phyloP scores from a whole-genome alignment of 2,329 filamentous ascomycete genomes.

The Zymoseptoria brevis region DNA sequence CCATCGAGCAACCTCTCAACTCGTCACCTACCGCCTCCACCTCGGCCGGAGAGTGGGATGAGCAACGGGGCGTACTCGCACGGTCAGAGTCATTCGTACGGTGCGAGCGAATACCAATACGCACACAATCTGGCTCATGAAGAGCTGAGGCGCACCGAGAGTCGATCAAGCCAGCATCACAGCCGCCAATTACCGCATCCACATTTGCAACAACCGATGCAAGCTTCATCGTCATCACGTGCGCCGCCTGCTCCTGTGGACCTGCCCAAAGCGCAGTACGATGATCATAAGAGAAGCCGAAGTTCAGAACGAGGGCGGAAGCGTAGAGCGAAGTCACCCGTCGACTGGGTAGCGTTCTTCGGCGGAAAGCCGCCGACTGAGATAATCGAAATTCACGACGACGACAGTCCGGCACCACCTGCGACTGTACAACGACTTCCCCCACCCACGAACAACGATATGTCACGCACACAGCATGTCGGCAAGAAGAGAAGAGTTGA shows the following conservation, averaged over 20 bases:
- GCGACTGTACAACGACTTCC: slow-evolving; percentile 16
- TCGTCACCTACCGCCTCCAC: slow-evolving; percentile 22
- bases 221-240: slow-evolving; percentile 18
- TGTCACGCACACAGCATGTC: slow-evolving; percentile 43
- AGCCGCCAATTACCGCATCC: slow-evolving; percentile 14
- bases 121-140: slow-evolving; percentile 16
- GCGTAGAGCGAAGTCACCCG: slow-evolving; percentile 19
- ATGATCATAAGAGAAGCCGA: slow-evolving; percentile 7
- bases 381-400: slow-evolving; percentile 47
- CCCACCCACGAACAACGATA: slow-evolving; percentile 15
- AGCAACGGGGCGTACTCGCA: slow-evolving; percentile 20
- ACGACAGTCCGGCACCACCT: slow-evolving; percentile 27
- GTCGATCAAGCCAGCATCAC: slow-evolving; percentile 19
- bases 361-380: slow-evolving; percentile 38
- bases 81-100: slow-evolving; percentile 20
- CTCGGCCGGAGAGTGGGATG: slow-evolving; percentile 25
- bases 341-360: slow-evolving; percentile 33
- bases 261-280: slow-evolving; percentile 5
- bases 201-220: slow-evolving; percentile 13
- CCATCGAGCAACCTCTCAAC: slow-evolving; percentile 27
- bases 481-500: slow-evolving; percentile 69
- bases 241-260: slow-evolving; percentile 12
- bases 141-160: slow-evolving; percentile 23
- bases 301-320: slow-evolving; percentile 12
- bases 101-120: slow-evolving; percentile 20